phyloP scores from a whole-genome alignment of 2,329 filamentous ascomycete genomes.

The Trichoderma harzianum region DNA sequence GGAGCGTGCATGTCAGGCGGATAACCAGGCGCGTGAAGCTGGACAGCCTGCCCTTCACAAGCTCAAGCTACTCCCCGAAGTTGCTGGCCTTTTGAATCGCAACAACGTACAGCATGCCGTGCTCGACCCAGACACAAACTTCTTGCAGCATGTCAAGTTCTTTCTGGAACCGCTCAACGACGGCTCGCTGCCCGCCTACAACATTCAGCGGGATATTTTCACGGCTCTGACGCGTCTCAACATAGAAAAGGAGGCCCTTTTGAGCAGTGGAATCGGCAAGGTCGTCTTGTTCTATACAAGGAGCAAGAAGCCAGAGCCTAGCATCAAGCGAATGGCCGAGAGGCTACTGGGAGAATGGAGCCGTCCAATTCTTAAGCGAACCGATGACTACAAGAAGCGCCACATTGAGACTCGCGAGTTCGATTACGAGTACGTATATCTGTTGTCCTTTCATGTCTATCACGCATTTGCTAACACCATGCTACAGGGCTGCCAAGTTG shows the following conservation, averaged over 20 bases:
- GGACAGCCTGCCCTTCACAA: conserved; percentile 86
- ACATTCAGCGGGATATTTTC: conserved; percentile 94
- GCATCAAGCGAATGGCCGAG: conserved; percentile 92
- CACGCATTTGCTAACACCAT: conserved; percentile 10
- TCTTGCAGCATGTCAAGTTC: conserved; percentile 91
- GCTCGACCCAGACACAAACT: conserved; percentile 91
- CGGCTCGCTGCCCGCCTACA: conserved; percentile 90
- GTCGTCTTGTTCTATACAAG: conserved; percentile 96
- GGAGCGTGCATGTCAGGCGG: conserved; percentile 83
- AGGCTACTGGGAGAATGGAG: conserved; percentile 94
- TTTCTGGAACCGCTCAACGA: conserved; percentile 95
- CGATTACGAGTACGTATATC: conserved; percentile 55
- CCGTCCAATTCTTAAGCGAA: conserved; percentile 86
- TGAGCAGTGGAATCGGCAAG: conserved; percentile 92
- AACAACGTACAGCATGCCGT: conserved; percentile 82
- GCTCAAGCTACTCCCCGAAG: conserved; percentile 87
- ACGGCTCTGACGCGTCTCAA: conserved; percentile 74
- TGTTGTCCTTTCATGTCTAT: not conserved
- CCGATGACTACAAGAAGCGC: conserved; percentile 90
- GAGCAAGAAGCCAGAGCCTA: conserved; percentile 81
- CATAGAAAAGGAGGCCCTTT: conserved; percentile 84
- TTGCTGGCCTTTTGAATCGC: conserved; percentile 82
- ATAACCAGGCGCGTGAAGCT: conserved; percentile 76
- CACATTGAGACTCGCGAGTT: conserved; percentile 61
- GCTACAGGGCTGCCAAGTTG: conserved; percentile 49